These are phyloP conservation scores for Aphanomyces euteiches DNA, from an alignment of 352 stramenopile genomes.

Conservation along the genomic window DNA sequence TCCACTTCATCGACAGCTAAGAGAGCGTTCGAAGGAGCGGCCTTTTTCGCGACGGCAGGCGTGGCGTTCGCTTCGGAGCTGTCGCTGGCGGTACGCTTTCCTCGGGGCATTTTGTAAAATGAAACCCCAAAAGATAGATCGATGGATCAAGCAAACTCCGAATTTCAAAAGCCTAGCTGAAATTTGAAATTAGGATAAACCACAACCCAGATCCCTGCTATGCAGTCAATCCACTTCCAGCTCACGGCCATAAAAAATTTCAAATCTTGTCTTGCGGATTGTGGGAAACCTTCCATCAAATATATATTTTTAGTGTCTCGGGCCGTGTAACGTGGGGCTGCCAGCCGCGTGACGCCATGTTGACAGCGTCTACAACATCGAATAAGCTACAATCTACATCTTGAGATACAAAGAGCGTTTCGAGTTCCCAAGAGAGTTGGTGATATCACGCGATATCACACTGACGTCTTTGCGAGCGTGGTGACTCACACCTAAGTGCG, in stretches of 20 bases:
- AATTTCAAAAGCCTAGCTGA: neutral
- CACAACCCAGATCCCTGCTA: neutral
- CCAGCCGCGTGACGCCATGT: neutral
- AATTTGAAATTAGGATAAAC: neutral
- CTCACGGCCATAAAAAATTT: neutral
- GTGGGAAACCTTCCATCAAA: neutral
- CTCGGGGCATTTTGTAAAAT: constrained; percentile 30
- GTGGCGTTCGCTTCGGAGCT: constrained; percentile 10
- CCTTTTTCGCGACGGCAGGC: constrained; percentile 20
- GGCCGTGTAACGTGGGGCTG: neutral
- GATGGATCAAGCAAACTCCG: neutral
- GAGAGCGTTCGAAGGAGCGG: constrained; percentile 24
- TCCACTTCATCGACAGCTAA: constrained; percentile 26
- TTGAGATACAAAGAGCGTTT: neutral
- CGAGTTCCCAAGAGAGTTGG: neutral
- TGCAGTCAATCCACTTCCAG: neutral
- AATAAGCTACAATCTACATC: neutral
- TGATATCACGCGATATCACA: neutral
- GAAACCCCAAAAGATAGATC: constrained; percentile 24
- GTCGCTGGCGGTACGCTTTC: constrained; percentile 28
- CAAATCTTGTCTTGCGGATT: neutral
- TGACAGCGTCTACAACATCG: neutral
- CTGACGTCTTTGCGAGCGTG: neutral
- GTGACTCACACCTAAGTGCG: too few relatives aligned
- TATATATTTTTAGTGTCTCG: neutral